Evolutionary conservation across 2,329 filamentous ascomycete species (phyloP), one percentile per base, ranked within the genome.

Genomic region (Daldinia sp.): DNA sequence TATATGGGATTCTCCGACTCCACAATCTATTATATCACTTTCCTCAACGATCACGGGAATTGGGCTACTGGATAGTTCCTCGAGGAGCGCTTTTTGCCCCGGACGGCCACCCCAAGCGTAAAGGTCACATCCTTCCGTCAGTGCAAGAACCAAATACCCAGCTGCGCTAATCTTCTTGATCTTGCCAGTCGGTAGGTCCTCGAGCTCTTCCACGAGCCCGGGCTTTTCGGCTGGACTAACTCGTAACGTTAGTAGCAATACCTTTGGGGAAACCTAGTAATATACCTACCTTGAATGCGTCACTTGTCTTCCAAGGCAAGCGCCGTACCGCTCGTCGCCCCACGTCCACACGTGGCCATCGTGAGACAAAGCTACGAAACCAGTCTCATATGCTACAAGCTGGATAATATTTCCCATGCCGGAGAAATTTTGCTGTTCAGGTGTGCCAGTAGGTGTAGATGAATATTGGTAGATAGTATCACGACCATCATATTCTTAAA

Each of bases 101-200:
- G 75, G 73, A 57, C 77, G 76, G n/a, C 75, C 73, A 27, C 88
- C 88, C 87, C 88, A 91, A 21, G 84, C 72, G 70, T 90, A 91
- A 1, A 89, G 73, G 59, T 86, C 84, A 29, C 82, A 79, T 2
- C 83, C 84, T 9, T 80, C 76, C 0, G 86, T 89, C 41, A 90
- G 68, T 0, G 87, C 87, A 2, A 84, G 85, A 1, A 84, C 75
- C 2, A 83, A 75, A 70, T 87, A 88, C 0, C 87, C 87, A 2
- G 83, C 83, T 2, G 83, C 82, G 3, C 78, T 80, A 23, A 91
- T 76, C 68, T 84, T 85, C 27, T 70, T 76, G 49, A 90, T 81
- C 10, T 80, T 77, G 45, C 77, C 85, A 17, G 75, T 82, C 59
- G 77, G 82, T 19, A 90, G 77, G 56, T 83, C 80, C 4, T 73